Percentiles rank a stretch among this genome's conserved stretches.
phyloP scores from a whole-genome alignment of 306 rosid genomes.

The Prunus armeniaca region DNA sequence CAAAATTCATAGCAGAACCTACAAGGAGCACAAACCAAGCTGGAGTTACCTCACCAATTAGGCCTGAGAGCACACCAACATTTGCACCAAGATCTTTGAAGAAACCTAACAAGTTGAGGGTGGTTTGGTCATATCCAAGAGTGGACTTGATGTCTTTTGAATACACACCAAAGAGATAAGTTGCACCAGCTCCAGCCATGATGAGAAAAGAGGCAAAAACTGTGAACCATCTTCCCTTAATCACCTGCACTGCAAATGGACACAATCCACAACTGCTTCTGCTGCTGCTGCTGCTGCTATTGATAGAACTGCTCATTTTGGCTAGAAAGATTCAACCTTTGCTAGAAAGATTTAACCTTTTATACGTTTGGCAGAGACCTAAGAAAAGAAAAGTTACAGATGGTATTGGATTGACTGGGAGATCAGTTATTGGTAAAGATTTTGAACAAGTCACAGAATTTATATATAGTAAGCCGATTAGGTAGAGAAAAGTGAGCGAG shows the following conservation, averaged over 20 bases:
- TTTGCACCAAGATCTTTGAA: conserved; percentile 54
- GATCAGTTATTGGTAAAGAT: background rate
- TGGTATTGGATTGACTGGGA: background rate
- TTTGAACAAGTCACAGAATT: background rate
- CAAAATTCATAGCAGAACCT: conserved; percentile 47
- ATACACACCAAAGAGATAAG: conserved; percentile 45
- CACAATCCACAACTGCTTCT: background rate
- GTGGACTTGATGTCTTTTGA: conserved; percentile 42
- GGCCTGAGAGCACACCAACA: conserved; percentile 43
- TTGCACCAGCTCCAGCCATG: conserved; percentile 55
- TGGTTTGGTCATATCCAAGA: conserved; percentile 47
- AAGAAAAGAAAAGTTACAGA: background rate
- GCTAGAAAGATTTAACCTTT: too few species aligned
- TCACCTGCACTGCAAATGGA: conserved; percentile 1
- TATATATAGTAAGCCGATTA: background rate
- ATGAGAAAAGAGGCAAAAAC: conserved; percentile 47
- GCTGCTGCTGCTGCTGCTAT: background rate
- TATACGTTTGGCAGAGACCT: background rate
- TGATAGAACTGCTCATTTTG: background rate
- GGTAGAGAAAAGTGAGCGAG: background rate
- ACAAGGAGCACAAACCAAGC: conserved; percentile 48
- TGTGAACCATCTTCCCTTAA: conserved; percentile 46
- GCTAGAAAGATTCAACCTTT: background rate
- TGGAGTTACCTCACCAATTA: conserved; percentile 47
- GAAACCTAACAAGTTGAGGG: conserved; percentile 41